phyloP scores from a whole-genome alignment of 331 rosid species.

The Arachis monticola region DNA sequence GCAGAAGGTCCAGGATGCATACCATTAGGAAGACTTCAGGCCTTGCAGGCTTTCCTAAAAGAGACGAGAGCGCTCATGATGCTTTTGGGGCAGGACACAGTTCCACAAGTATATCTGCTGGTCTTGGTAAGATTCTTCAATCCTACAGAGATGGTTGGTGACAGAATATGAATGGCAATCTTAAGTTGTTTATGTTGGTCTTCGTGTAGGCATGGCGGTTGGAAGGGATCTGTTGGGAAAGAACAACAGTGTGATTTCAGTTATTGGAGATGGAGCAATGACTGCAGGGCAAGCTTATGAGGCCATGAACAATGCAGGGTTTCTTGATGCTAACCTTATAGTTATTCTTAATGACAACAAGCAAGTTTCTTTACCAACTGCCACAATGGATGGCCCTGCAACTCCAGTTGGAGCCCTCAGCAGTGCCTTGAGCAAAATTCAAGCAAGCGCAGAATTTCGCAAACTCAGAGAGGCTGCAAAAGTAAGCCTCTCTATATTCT shows the following conservation, averaged over 20 bases:
- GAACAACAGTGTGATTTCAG: conserved; percentile 69
- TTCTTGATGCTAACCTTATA: conserved; percentile 73
- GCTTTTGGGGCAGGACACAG: conserved; percentile 95
- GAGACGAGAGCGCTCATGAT: conserved; percentile 85
- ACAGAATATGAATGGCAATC: background rate
- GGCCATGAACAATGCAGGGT: conserved; percentile 94
- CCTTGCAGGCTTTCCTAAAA: conserved; percentile 84
- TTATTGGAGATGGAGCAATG: conserved; percentile 94
- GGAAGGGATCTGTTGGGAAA: conserved; percentile 83
- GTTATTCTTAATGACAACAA: conserved; percentile 78
- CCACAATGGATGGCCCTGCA: conserved; percentile 94
- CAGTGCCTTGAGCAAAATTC: conserved; percentile 69
- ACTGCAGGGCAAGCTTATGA: conserved; percentile 98
- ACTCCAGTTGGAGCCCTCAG: conserved; percentile 83
- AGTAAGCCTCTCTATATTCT: conserved; percentile 50
- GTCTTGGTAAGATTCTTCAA: conserved; percentile 63
- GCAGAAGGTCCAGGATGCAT: conserved; percentile 84
- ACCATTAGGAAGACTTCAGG: conserved; percentile 84
- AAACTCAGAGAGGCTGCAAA: conserved; percentile 84
- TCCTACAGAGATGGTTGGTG: background rate
- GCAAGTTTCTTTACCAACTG: conserved; percentile 92
- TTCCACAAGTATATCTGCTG: conserved; percentile 96
- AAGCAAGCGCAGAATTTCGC: conserved; percentile 75
- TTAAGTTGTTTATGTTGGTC: background rate
- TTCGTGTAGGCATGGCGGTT: conserved; percentile 82